Conservation (phyloP, 176 grass and related monocot species). For the Aegilops sharonensis region DNA sequence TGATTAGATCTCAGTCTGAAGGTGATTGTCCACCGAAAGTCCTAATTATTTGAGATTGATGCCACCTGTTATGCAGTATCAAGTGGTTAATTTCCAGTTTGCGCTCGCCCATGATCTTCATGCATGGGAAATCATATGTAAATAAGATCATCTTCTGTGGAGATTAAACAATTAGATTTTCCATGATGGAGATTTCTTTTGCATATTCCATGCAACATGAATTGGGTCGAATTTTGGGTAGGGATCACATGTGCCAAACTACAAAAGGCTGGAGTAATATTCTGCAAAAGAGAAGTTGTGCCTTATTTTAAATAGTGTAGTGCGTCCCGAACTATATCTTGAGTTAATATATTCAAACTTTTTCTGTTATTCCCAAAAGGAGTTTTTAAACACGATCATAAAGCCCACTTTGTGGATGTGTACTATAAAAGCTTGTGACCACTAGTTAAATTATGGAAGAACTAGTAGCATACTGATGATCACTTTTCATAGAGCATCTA, state of each 20-base stretch:
- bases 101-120: neutral
- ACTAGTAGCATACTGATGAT: neutral
- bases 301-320: no score
- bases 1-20: neutral
- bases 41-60: neutral
- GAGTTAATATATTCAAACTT: no score
- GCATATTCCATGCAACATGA: neutral
- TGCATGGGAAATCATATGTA: neutral
- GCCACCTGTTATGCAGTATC: neutral
- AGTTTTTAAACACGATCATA: no score
- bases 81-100: neutral
- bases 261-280: no score
- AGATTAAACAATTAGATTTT: neutral
- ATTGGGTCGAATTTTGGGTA: no score
- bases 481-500: neutral
- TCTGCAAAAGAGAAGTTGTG: no score
- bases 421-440: neutral
- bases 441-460: neutral
- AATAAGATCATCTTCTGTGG: neutral
- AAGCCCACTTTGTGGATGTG: no score
- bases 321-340: no score
- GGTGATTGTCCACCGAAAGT: constrained; percentile 28
- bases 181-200: neutral
- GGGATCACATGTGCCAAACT: no score
- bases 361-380: no score